Evolutionary conservation across 2,329 filamentous ascomycete species (phyloP), one percentile per base, ranked within the genome.

Genomic region (Trichoderma endophyticum): DNA sequence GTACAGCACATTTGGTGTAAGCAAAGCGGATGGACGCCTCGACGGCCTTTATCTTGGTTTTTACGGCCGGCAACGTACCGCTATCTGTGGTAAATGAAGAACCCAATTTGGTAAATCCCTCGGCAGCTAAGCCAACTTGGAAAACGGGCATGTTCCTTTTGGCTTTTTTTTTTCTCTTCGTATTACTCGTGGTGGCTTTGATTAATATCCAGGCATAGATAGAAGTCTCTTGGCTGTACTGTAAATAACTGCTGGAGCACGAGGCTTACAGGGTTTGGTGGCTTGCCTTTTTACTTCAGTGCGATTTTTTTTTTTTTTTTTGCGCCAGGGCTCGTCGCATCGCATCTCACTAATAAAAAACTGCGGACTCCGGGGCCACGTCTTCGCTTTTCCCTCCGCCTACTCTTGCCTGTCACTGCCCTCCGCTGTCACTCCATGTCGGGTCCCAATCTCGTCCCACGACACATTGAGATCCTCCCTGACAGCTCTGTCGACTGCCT

Each of bases 351-450:
- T 61, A 69, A 65, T 57, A 67, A 60, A 60, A 30, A 30, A 12
- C 21, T 56, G 43, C 39, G 54, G 56, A 70, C 36, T 70, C 62
- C 68, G 36, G 59, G 68, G 68, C 34, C 68, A 54, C 43, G 57
- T 63, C 59, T 34, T 70, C 60, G 32, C 59, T 39, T n/a, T 62
- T 62, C 56, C 48, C 43, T 26, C 56, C 51, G 32, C 21, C n/a
- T 51, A 11, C 63, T 63, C 59, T 61, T 24, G 39, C 39, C 36
- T 26, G 14, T 39, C 59, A 30, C 57, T 54, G 6, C 24, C 56
- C 59, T 9, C 34, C 34, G 26, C 57, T 43, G 34, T 43, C 36
- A 54, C 70, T 73, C 74, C 70, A 75, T 75, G 74, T 75, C 72
- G 73, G 71, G 62, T 54, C 54, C 64, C 56, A 56, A 61, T 32